Percentiles rank a stretch among this genome's conserved stretches.
Conservation (phyloP, 805 yeast genomes). For the Candida pseudofarinosa region DNA sequence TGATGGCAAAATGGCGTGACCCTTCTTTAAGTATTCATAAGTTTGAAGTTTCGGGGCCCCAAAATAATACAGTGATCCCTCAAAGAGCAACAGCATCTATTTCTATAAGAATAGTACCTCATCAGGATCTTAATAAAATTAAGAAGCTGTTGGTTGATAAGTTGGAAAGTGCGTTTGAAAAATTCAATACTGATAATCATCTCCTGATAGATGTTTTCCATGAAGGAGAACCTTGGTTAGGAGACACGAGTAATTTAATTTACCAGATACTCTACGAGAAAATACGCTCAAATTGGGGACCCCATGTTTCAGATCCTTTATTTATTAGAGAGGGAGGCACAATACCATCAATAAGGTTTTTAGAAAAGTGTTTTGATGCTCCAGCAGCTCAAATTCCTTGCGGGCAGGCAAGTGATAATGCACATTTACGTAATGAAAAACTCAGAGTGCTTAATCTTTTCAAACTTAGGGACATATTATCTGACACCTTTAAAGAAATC, state of each 20-base stretch:
- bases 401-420: constrained; percentile 92
- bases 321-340: constrained; percentile 96
- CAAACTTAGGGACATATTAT: constrained; percentile 63
- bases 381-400: constrained; percentile 96
- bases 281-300: constrained; percentile 67
- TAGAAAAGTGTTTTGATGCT: constrained; percentile 79
- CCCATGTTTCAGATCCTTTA: constrained; percentile 61
- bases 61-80: constrained; percentile 86
- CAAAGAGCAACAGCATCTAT: constrained; percentile 69
- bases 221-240: constrained; percentile 96
- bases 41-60: constrained; percentile 84
- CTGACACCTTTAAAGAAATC: constrained; percentile 45
- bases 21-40: constrained; percentile 89
- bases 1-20: constrained; percentile 80
- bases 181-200: constrained; percentile 57
- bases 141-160: constrained; percentile 47
- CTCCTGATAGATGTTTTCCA: constrained; percentile 61
- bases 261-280: constrained; percentile 64
- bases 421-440: constrained; percentile 87
- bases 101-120: constrained; percentile 86
- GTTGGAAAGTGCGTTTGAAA: constrained; percentile 43
- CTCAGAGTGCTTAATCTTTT: constrained; percentile 73
- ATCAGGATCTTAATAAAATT: constrained; percentile 63
- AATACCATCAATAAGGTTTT: constrained; percentile 80
- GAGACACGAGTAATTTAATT: constrained; percentile 73